A percentile compares a stretch with the other conserved stretches of the same genome.
These are phyloP conservation scores for Sarcocystis neurona DNA, from an alignment of 169 alveolate species.

Conservation along the genomic window DNA sequence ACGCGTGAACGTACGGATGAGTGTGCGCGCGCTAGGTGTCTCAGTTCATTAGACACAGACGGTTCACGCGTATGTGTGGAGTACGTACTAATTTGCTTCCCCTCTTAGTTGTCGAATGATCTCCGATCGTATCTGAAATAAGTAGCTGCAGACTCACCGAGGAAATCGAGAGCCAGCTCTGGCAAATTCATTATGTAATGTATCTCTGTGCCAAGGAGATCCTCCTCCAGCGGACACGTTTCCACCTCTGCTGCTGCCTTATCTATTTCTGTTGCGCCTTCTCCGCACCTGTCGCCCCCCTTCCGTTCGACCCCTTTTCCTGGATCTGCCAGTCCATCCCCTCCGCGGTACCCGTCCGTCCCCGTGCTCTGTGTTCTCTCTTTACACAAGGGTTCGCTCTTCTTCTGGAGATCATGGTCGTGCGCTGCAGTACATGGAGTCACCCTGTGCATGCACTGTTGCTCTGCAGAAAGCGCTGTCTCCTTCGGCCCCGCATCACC, in stretches of 20 bases:
- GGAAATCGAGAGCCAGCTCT: slow-evolving; percentile 84
- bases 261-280: background rate
- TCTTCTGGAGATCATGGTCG: too few relatives aligned
- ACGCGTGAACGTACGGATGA: background rate
- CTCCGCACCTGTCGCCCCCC: background rate
- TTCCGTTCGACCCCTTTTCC: slow-evolving; percentile 23
- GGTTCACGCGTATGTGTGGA: too few relatives aligned
- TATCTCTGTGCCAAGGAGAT: slow-evolving; percentile 51
- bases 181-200: slow-evolving; percentile 91
- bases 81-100: too few relatives aligned
- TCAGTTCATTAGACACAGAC: background rate
- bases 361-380: background rate
- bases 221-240: background rate
- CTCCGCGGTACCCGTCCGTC: background rate
- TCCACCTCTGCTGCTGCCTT: background rate
- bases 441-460: too few relatives aligned
- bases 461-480: too few relatives aligned
- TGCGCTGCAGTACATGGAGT: too few relatives aligned
- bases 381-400: too few relatives aligned
- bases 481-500: too few relatives aligned
- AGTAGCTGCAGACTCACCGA: slow-evolving; percentile 70
- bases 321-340: slow-evolving; percentile 1
- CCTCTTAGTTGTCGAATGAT: background rate
- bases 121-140: background rate
- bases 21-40: background rate